Conservation (phyloP, 768 basidiomycete species). For the Galerina sulciceps region DNA sequence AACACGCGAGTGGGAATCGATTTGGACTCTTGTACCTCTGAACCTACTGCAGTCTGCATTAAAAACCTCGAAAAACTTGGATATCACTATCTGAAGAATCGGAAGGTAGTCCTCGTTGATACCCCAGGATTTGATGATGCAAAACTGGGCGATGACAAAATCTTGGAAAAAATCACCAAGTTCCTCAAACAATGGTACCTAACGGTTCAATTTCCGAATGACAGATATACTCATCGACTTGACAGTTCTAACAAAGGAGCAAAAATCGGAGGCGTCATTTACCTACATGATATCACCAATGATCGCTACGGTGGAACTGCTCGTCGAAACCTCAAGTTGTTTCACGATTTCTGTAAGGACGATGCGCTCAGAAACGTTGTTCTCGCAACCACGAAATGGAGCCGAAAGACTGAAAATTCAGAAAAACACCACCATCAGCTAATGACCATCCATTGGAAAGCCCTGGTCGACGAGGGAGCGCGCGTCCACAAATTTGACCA, state of each 20-base stretch:
- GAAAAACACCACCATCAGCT: neutral
- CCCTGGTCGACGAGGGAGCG: neutral
- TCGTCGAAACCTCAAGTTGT: constrained; percentile 33
- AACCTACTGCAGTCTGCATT: too few relatives aligned
- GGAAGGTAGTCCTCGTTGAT: too few relatives aligned
- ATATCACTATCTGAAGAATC: too few relatives aligned
- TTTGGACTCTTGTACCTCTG: too few relatives aligned
- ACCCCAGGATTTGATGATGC: too few relatives aligned
- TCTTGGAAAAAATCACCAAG: too few relatives aligned
- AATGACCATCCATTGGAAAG: neutral
- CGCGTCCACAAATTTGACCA: neutral
- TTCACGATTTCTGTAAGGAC: constrained; percentile 38
- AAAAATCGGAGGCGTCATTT: constrained; percentile 29
- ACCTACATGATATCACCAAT: constrained; percentile 25
- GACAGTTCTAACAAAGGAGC: constrained; percentile 1
- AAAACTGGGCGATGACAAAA: too few relatives aligned
- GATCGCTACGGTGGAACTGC: constrained; percentile 35
- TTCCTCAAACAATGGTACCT: too few relatives aligned
- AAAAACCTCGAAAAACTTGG: too few relatives aligned
- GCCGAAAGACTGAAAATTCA: neutral
- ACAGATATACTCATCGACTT: too few relatives aligned
- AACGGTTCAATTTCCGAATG: too few relatives aligned
- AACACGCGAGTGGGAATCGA: too few relatives aligned
- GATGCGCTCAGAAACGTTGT: constrained; percentile 30
- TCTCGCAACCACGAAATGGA: constrained; percentile 34